Evolutionary conservation across 805 yeast species (phyloP).

Genomic region (Lachancea kluyveri): DNA sequence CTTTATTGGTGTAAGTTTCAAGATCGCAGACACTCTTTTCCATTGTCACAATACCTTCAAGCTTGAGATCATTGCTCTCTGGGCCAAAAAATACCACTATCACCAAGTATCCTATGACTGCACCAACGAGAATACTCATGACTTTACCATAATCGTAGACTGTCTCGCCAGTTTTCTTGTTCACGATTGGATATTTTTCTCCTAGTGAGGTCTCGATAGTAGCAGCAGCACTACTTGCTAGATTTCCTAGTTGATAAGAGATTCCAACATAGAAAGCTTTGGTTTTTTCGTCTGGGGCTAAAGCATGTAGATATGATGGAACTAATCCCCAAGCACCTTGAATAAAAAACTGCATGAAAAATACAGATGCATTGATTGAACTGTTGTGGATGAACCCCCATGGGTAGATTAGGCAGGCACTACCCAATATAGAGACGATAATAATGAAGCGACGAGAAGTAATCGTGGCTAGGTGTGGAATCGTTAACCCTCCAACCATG

Average conservation of each 20-base stretch:
- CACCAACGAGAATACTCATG: slow-evolving; percentile 60
- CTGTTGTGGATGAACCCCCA: slow-evolving; percentile 45
- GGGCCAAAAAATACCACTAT: slow-evolving; percentile 53
- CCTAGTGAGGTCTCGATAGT: slow-evolving; percentile 64
- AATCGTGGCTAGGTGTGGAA: slow-evolving; percentile 60
- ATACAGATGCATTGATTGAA: slow-evolving; percentile 49
- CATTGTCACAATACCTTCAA: too few relatives aligned
- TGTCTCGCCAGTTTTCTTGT: slow-evolving; percentile 26
- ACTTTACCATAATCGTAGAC: slow-evolving; percentile 48
- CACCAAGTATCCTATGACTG: slow-evolving; percentile 48
- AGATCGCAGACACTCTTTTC: too few relatives aligned
- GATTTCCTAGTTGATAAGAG: slow-evolving; percentile 61
- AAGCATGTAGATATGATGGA: slow-evolving; percentile 54
- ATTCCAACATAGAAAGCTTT: slow-evolving; percentile 57
- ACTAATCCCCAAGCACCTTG: slow-evolving; percentile 67
- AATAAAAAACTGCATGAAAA: slow-evolving; percentile 54
- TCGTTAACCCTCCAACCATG: slow-evolving; percentile 51
- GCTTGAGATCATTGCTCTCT: slow-evolving; percentile 38
- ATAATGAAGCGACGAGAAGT: slow-evolving; percentile 58
- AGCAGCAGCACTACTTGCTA: slow-evolving; percentile 58
- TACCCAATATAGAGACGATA: slow-evolving; percentile 48
- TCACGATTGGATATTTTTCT: slow-evolving; percentile 40
- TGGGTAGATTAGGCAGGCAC: slow-evolving; percentile 58
- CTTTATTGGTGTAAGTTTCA: too few relatives aligned
- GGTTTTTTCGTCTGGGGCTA: slow-evolving; percentile 50